Conservation (phyloP, 2,329 filamentous ascomycete genomes). For the Ophiocordyceps camponoti-leonardi region DNA sequence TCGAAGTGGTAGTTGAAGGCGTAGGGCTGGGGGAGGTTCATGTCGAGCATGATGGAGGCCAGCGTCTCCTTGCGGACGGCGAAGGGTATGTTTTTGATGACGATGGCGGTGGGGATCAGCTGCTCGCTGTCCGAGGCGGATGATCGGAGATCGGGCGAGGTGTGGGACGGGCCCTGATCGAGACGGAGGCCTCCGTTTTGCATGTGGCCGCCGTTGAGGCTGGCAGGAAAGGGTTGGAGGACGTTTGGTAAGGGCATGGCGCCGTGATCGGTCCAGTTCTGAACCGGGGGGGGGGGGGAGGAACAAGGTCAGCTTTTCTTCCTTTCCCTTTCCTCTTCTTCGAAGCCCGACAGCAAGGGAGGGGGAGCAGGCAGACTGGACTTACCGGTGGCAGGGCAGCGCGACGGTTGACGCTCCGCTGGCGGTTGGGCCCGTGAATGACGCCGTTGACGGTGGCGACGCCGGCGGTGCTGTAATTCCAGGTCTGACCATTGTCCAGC, state of each 20-base stretch:
- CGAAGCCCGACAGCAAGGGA: background rate
- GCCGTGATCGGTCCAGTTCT: constrained; percentile 35
- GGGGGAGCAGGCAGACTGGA: constrained; percentile 23
- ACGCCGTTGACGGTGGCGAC: constrained; percentile 46
- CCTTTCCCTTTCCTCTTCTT: too few species aligned
- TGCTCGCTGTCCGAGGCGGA: constrained; percentile 50
- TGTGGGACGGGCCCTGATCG: constrained; percentile 21
- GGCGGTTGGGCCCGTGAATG: constrained; percentile 44
- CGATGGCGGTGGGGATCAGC: constrained; percentile 92
- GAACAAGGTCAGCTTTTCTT: background rate
- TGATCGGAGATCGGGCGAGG: constrained; percentile 23
- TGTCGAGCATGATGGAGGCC: constrained; percentile 81
- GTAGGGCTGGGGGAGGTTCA: constrained; percentile 86
- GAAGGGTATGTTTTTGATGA: constrained; percentile 99
- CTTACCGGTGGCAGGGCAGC: constrained; percentile 59
- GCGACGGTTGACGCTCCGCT: constrained; percentile 35
- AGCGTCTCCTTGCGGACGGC: constrained; percentile 95
- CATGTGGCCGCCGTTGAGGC: constrained; percentile 18
- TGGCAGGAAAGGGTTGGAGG: constrained; percentile 17
- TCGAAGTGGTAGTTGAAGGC: constrained; percentile 99
- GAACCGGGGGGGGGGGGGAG: background rate
- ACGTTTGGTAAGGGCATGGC: constrained; percentile 23
- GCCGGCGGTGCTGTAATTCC: constrained; percentile 55
- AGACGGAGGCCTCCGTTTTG: constrained; percentile 25
- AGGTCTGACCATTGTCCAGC: constrained; percentile 58